Conservation (phyloP, 176 grass and related monocot genomes). For the Oryza meridionalis region DNA sequence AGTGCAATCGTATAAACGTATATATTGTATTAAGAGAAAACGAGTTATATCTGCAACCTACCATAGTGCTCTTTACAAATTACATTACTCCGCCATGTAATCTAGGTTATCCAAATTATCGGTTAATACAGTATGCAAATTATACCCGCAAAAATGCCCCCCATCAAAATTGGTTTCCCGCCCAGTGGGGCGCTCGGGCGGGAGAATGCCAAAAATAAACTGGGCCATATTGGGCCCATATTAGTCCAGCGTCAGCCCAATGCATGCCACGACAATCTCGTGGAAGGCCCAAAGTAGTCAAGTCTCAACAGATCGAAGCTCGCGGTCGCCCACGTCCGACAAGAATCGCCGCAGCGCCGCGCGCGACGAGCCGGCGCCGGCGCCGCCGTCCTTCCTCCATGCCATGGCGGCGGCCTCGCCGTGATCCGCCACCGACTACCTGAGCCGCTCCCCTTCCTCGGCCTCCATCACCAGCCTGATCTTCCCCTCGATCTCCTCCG, state of each 20-base stretch:
- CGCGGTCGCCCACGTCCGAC: no score
- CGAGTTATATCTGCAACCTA: not conserved
- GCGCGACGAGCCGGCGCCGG: no score
- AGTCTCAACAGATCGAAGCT: no score
- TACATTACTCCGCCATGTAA: no score
- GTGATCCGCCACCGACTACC: not conserved
- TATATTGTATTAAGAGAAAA: no score
- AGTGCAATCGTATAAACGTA: no score
- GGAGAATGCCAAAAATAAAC: not conserved
- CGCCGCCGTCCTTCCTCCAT: not conserved
- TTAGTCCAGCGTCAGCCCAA: not conserved
- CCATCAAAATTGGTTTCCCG: not conserved
- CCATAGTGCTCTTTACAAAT: no score
- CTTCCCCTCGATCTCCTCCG: constrained; percentile 42
- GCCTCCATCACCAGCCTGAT: constrained; percentile 39
- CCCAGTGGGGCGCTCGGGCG: not conserved
- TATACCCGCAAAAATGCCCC: not conserved
- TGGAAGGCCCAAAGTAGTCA: not conserved
- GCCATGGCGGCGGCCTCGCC: not conserved
- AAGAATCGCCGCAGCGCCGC: no score
- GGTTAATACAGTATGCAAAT: no score
- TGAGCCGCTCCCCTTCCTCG: constrained; percentile 23
- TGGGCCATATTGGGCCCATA: not conserved
- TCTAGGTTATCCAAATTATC: no score
- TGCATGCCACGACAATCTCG: not conserved